Percentiles rank a stretch among this genome's conserved stretches.
Conservation (phyloP, 805 yeast species). For the Saturnispora quitensis region DNA sequence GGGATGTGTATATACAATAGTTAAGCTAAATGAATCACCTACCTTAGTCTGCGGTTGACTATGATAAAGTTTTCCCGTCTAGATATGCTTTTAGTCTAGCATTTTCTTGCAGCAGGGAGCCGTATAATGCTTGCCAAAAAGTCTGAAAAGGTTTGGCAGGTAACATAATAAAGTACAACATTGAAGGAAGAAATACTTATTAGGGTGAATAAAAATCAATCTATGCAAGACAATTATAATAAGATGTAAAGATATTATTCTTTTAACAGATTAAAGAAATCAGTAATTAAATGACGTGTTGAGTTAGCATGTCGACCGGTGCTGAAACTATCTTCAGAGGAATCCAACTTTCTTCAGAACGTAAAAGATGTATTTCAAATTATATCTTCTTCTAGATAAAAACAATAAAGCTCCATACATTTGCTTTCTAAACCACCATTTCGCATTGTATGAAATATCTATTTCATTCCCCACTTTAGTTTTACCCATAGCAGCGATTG, state of each 20-base stretch:
- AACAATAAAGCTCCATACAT: constrained; percentile 15
- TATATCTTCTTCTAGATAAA: constrained; percentile 17
- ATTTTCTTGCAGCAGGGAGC: not conserved
- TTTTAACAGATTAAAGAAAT: not conserved
- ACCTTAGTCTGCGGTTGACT: not conserved
- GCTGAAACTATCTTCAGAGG: constrained; percentile 8
- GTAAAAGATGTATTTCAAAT: constrained; percentile 12
- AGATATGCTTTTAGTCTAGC: too few species aligned
- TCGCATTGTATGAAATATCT: constrained; percentile 9
- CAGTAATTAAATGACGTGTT: not conserved
- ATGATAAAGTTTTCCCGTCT: too few species aligned
- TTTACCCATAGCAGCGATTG: constrained; percentile 6
- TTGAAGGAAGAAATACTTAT: too few species aligned
- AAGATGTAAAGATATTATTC: too few species aligned
- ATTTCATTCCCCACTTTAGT: not conserved
- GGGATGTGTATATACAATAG: too few species aligned
- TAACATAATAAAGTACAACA: too few species aligned
- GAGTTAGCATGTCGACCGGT: not conserved
- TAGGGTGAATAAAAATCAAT: too few species aligned
- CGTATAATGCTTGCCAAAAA: too few species aligned
- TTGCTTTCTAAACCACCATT: constrained; percentile 12
- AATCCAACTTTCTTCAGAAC: constrained; percentile 18
- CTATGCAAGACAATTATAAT: too few species aligned
- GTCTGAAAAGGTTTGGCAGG: too few species aligned
- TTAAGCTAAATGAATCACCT: too few species aligned